Conservation (phyloP, 345 rosid genomes). For the Corchorus capsularis region DNA sequence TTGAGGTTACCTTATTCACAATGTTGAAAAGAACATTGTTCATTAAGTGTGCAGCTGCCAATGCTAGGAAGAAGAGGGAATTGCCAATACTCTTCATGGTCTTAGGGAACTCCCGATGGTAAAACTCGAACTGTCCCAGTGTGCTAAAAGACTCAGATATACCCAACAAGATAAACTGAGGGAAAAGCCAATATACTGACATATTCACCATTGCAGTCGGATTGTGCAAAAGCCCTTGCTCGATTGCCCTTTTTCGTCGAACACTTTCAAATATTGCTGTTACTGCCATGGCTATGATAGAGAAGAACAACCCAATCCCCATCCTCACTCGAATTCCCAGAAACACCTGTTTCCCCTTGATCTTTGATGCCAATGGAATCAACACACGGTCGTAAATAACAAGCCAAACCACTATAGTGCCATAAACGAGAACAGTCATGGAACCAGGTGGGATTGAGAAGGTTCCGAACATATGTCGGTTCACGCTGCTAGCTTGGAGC, state of each 20-base stretch:
- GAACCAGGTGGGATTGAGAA: slow-evolving; percentile 42
- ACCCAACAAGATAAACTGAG: slow-evolving; percentile 40
- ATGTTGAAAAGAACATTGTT: slow-evolving; percentile 6
- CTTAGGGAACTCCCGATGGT: slow-evolving; percentile 48
- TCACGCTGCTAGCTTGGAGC: slow-evolving; percentile 46
- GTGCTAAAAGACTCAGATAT: slow-evolving; percentile 41
- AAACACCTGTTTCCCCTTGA: slow-evolving; percentile 29
- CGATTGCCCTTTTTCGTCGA: slow-evolving; percentile 29
- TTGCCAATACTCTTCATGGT: slow-evolving; percentile 48
- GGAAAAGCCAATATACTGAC: slow-evolving; percentile 45
- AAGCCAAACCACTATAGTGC: slow-evolving; percentile 43
- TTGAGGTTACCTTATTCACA: slow-evolving; percentile 15
- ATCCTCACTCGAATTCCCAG: slow-evolving; percentile 39
- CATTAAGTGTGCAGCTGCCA: slow-evolving; percentile 20
- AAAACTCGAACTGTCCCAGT: slow-evolving; percentile 52
- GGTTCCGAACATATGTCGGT: slow-evolving; percentile 30
- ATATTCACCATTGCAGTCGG: slow-evolving; percentile 25
- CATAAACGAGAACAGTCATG: slow-evolving; percentile 26
- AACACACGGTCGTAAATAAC: slow-evolving; percentile 39
- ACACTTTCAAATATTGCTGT: slow-evolving; percentile 39
- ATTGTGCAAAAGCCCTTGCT: slow-evolving; percentile 25
- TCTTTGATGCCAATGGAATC: slow-evolving; percentile 33
- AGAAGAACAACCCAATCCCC: slow-evolving; percentile 42
- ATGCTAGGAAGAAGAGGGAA: slow-evolving; percentile 33
- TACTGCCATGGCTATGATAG: slow-evolving; percentile 30